Base-by-base conservation (phyloP, 345 rosid species). In the Toxicodendron radicans region DNA sequence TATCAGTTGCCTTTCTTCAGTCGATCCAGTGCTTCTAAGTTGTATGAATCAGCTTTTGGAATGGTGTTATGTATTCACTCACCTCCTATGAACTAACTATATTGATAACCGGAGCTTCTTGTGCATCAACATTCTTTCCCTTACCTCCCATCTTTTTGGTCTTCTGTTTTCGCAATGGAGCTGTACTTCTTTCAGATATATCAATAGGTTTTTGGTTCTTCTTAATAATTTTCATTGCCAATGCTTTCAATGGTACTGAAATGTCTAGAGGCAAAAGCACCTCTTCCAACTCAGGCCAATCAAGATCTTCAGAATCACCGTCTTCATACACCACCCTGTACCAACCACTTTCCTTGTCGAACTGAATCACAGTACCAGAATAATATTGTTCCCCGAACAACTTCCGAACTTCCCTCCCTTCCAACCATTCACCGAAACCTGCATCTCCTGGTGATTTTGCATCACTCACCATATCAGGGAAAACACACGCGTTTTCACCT, bases 291-390 rank as follows among this genome's bases (percentile, higher is more conserved):
- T 92, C 97, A 27, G 52, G 68, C 95, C 94, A 91, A 43, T 90
- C 93, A 45, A 91, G 92, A 76, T 95, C 97, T 84, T 95, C 97
- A 27, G 78, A 85, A 70, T 95, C 97, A 0, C 94, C 97, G 71
- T 95, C 99, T 74, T 89, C 95, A 59, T 95, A 95, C 43, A 71
- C 88, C 76, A 92, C 95, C 79, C 85, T 87, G 61, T 92, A 90
- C 99, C 99, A 92, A 2, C 90, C 89, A 14, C 76, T 73, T 54
- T 85, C 91, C 80, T 82, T 87, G 79, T 95, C 95, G 67, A 85
- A 92, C 83, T 79, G 83, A 18, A 54, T 73, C 68, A 95, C 94
- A 0, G 57, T 81, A 4, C 99, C 97, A 5, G 75, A 49, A 76
- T 83, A 91, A 77, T 83, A 83, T 9, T 27, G 61, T 7, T 78